Base-by-base conservation (phyloP, 1,284 basidiomycete species). In the Golubevia pallescens region DNA sequence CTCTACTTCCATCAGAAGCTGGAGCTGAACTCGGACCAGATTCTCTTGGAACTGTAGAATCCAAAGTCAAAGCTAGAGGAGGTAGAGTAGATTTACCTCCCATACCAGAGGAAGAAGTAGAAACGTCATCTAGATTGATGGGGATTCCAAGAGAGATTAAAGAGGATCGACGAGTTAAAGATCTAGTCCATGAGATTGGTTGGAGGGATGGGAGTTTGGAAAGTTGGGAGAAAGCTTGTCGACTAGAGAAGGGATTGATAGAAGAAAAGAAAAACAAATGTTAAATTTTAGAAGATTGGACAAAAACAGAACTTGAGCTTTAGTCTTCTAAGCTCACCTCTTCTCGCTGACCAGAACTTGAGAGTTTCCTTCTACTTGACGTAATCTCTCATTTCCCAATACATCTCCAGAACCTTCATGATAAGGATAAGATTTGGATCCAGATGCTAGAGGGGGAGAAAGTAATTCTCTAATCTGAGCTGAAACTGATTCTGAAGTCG, bases 121-220 rank as follows among this genome's bases (percentile, higher is more conserved):
- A 71, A 54, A 83, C 70, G 64, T 83, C 80, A 59, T 84, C 81
- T 8, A 84, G 68, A 57, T 84, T 82, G 61, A 84, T 75, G 0
- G 81, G 81, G 14, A 84, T 73, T 19, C 81, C 81, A 62, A 84
- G 72, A 28, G 80, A 70, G 10, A 84, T 84, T 59, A 82, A 74
- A 20, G 74, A 73, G 48, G 76, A 73, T 3, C 81, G 73, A 10
- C 81, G 69, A 10, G 80, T 82, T 7, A 62, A 66, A 57, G 78
- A 80, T 1, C 80, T 70, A 58, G 72, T 74, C 79, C 79, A 84
- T 56, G 80, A 73, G 19, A 82, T 69, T 3, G 81, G 80, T 55
- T 61, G 60, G 32, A 74, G 66, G 0, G 70, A 61, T 0, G 78
- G 76, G 16, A 73, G 59, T 2, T 64, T 60, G 0, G 66, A 66